Conservation (phyloP, 768 basidiomycete genomes). For the Tulasnella sp. region DNA sequence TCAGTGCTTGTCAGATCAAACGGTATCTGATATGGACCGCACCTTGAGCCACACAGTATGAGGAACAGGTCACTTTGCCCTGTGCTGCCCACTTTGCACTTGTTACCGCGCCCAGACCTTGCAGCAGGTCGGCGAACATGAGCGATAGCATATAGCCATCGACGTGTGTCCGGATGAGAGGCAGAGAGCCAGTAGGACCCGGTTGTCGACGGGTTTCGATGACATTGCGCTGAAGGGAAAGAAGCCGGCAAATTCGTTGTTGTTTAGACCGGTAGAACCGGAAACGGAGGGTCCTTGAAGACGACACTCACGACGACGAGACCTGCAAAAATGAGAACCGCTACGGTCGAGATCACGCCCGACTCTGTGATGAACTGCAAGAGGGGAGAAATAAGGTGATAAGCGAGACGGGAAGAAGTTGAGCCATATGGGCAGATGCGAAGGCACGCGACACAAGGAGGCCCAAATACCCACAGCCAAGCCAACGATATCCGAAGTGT, state of each 20-base stretch:
- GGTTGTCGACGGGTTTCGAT: conserved; percentile 1
- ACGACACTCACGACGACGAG: not conserved
- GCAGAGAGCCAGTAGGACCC: not conserved
- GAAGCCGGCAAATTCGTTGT: not conserved
- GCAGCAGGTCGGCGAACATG: conserved; percentile 11
- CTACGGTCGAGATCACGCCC: conserved; percentile 6
- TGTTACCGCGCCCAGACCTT: conserved; percentile 6
- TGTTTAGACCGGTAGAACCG: not conserved
- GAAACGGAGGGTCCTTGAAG: not conserved
- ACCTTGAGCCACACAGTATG: conserved; percentile 12
- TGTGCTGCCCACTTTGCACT: conserved; percentile 9
- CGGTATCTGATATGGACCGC: not conserved
- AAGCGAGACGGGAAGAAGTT: not conserved
- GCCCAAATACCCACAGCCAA: conserved; percentile 1
- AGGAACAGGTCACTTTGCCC: conserved; percentile 3
- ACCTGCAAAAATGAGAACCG: conserved; percentile 4
- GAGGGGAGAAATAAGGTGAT: not conserved
- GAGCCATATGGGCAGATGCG: not conserved
- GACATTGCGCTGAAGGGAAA: conserved; percentile 6
- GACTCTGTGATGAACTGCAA: conserved; percentile 9
- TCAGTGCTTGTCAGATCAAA: not conserved
- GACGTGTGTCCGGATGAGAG: conserved; percentile 12
- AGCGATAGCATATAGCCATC: conserved; percentile 13
- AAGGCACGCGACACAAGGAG: not conserved
- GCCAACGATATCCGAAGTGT: conserved; percentile 9